These are phyloP conservation scores for Beauveria sp. DNA, from an alignment of 2,329 filamentous ascomycete species.

Conservation along the genomic window DNA sequence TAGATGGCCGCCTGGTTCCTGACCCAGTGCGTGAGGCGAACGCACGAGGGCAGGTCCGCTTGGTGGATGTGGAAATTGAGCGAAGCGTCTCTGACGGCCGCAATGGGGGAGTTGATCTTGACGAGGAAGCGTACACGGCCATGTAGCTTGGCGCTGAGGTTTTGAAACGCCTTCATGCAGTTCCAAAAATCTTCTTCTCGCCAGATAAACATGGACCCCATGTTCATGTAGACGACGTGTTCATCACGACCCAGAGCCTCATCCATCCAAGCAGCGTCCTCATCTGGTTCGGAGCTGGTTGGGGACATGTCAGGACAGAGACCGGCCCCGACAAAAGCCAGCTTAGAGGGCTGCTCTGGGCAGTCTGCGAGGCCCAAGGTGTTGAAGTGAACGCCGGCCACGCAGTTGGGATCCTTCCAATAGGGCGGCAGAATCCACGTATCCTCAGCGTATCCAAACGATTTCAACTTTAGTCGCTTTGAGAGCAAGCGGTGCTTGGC, in stretches of 20 bases:
- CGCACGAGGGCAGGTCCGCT: background rate
- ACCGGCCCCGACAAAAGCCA: conserved; percentile 2
- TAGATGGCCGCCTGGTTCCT: background rate
- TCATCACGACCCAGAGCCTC: background rate
- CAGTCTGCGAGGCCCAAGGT: conserved; percentile 1
- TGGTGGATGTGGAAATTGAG: background rate
- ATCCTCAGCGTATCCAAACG: background rate
- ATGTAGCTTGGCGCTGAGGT: background rate
- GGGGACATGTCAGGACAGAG: background rate
- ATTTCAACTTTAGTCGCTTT: background rate
- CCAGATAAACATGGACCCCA: conserved; percentile 6
- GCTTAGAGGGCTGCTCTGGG: background rate
- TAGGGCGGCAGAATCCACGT: conserved; percentile 1
- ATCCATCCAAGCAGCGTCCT: background rate
- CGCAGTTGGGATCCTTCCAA: conserved; percentile 1
- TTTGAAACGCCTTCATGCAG: background rate
- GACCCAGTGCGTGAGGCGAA: background rate
- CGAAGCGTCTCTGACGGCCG: background rate
- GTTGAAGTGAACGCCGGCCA: conserved; percentile 2
- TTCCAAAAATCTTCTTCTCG: background rate
- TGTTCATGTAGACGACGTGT: background rate
- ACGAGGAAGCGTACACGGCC: background rate
- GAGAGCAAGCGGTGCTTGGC: background rate
- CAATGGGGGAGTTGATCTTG: background rate
- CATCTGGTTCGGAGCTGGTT: background rate